Evolutionary conservation across 2,329 filamentous ascomycete genomes (phyloP).

Genomic region (Trichoderma sp.): DNA sequence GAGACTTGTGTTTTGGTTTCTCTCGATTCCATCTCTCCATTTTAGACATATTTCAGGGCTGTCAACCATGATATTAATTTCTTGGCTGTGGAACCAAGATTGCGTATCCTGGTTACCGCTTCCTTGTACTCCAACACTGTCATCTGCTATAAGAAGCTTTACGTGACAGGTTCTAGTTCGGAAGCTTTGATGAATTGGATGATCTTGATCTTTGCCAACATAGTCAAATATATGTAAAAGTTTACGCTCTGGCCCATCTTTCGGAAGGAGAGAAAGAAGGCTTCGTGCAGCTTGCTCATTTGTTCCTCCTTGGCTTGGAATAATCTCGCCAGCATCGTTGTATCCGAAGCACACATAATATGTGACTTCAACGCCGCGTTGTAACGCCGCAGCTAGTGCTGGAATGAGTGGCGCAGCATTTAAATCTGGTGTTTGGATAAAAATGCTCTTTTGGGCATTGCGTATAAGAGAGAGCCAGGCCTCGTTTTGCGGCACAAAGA

Average conservation of each 20-base stretch:
- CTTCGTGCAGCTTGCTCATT: constrained; percentile 70
- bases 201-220: constrained; percentile 70
- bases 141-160: constrained; percentile 75
- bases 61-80: constrained; percentile 76
- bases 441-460: constrained; percentile 64
- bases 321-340: constrained; percentile 74
- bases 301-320: constrained; percentile 73
- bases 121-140: constrained; percentile 68
- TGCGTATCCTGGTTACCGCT: constrained; percentile 82
- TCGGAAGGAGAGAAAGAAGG: constrained; percentile 57
- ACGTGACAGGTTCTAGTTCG: constrained; percentile 72
- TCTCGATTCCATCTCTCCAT: constrained; percentile 63
- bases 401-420: constrained; percentile 70
- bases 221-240: constrained; percentile 67
- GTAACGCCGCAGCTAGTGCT: constrained; percentile 64
- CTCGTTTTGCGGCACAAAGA: constrained; percentile 72
- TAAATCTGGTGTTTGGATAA: constrained; percentile 77
- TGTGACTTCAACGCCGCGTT: constrained; percentile 66
- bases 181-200: constrained; percentile 65
- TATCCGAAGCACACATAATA: constrained; percentile 78
- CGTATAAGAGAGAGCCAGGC: constrained; percentile 71
- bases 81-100: constrained; percentile 75
- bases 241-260: constrained; percentile 39
- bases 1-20: constrained; percentile 66
- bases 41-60: constrained; percentile 58